Base-by-base conservation (phyloP, 345 rosid genomes). In the Eucalyptus lansdowneana region DNA sequence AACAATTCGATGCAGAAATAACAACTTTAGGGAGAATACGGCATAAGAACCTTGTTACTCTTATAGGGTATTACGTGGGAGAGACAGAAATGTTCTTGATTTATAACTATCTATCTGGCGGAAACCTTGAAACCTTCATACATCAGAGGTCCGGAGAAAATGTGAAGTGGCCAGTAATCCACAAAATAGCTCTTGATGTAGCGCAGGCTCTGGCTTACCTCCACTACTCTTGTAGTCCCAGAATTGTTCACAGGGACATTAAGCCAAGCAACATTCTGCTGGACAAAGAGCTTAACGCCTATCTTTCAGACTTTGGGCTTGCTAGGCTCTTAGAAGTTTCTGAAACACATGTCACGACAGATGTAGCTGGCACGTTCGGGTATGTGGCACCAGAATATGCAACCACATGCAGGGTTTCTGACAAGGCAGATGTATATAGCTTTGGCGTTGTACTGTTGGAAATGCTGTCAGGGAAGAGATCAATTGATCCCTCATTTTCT, bases 351-450 rank as follows among this genome's bases (percentile, higher is more conserved):
- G 96, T 95, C 42, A 95, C 97, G 6, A 95, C 96, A 29, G 97
- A 94, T 90, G 97, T 95, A 51, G 96, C 95, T 44, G 97, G 97
- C 69, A 95, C 97, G 44, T 95, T 95, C 86, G 97, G 97, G 31
- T 95, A 95, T 88, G 97, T 95, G 50, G 97, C 97, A 58, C 97
- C 97, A 29, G 97, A 95, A 87, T 95, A 95, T 90, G 97, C 96
- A 72, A 94, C 95, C 49, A 95, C 97, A 9, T 94, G 97, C 90
- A 89, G 97, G 92, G 97, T 95, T 47, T 95, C 96, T 14, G 94
- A 95, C 86, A 95, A 94, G 92, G 94, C 97, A 45, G 97, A 95
- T 94, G 97, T 95, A 86, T 95, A 95, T 54, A 95, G 97, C 91
- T 95, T 94, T 87, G 97, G 97, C 5, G 92, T 94, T 44, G 97